These are phyloP conservation scores for Cercospora sp. DNA, from an alignment of 2,329 filamentous ascomycete genomes.

Conservation along the genomic window DNA sequence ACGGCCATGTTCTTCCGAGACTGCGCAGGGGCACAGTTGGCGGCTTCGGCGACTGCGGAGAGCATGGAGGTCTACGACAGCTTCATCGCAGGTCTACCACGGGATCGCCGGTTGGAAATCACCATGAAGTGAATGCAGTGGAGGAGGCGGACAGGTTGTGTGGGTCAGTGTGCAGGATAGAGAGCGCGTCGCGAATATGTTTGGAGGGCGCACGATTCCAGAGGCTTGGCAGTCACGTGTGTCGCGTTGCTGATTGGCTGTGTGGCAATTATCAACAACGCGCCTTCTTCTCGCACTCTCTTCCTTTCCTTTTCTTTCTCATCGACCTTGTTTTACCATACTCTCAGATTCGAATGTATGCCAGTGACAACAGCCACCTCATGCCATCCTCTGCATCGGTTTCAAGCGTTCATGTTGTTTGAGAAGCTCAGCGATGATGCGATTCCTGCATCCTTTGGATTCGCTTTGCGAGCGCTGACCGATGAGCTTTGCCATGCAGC, in stretches of 20 bases:
- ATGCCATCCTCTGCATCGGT: not conserved
- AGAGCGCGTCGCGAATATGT: not conserved
- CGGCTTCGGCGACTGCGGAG: slow-evolving; percentile 26
- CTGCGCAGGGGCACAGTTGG: slow-evolving; percentile 23
- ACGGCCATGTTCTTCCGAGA: slow-evolving; percentile 21
- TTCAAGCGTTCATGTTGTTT: not conserved
- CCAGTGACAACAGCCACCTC: not conserved
- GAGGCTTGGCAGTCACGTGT: not conserved
- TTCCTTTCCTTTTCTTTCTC: not conserved
- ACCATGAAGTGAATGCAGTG: not conserved
- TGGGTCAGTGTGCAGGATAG: not conserved
- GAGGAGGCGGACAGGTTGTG: not conserved
- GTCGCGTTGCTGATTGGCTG: not conserved
- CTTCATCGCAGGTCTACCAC: not conserved
- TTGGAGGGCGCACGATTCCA: not conserved
- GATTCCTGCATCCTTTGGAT: not conserved
- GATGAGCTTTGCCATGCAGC: not conserved
- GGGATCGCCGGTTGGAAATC: not conserved
- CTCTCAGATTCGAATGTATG: not conserved
- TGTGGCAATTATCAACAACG: not conserved
- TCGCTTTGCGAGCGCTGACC: not conserved
- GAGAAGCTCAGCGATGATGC: not conserved
- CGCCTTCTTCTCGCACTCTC: not conserved
- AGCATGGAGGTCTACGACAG: slow-evolving; percentile 27
- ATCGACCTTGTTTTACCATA: not conserved